phyloP scores from a whole-genome alignment of 1,284 basidiomycete genomes.

The Rhodotorula sp. region DNA sequence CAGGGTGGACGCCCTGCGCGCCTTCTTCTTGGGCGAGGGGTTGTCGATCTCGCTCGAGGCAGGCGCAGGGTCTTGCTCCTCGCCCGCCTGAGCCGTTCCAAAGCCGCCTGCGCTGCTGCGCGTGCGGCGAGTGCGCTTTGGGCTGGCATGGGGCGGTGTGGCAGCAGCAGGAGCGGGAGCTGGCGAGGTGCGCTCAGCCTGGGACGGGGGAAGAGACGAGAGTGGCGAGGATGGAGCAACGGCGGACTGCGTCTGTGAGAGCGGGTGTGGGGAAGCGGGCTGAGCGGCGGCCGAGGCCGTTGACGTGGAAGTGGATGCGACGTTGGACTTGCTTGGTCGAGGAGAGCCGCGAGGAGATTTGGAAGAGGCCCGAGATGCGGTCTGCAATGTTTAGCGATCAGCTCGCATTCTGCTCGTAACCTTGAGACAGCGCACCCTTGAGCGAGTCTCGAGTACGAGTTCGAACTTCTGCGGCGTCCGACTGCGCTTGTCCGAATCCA shows the following conservation, averaged over 20 bases:
- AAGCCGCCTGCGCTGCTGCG: background rate
- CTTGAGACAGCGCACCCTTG: no score
- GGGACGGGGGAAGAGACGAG: conserved; percentile 1
- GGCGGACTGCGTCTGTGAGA: background rate
- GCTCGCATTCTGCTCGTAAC: no score
- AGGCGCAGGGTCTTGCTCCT: background rate
- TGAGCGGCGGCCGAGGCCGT: no score
- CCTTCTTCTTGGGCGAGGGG: conserved; percentile 4
- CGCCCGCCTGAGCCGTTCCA: background rate
- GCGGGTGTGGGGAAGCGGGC: background rate
- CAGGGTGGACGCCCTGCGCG: background rate
- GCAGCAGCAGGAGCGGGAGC: background rate
- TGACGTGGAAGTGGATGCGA: background rate
- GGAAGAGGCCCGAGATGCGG: background rate
- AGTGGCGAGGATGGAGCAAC: conserved; percentile 5
- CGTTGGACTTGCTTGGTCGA: background rate
- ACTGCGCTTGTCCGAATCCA: no score
- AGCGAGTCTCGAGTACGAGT: no score
- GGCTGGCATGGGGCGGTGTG: background rate
- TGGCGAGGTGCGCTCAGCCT: background rate
- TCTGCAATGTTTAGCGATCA: no score
- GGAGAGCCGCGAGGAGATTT: background rate
- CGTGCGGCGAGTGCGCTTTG: background rate
- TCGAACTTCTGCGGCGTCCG: no score
- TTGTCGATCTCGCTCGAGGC: background rate